Conservation (phyloP, 108 stramenopile species). For the Stephanodiscus minutulus region DNA sequence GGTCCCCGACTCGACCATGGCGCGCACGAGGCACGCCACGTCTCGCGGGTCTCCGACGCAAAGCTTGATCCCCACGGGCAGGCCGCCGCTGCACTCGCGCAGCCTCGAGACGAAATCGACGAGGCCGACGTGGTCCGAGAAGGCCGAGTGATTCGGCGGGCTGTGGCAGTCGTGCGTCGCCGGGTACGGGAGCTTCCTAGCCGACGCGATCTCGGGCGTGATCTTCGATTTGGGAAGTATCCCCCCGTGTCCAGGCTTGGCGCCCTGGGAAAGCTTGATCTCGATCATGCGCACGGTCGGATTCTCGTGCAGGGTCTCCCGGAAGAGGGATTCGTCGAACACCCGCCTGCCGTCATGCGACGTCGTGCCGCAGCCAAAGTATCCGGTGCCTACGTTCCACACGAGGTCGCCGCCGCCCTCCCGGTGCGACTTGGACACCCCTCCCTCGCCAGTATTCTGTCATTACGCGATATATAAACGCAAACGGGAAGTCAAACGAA, state of each 20-base stretch:
- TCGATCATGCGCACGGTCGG: slow-evolving; percentile 81
- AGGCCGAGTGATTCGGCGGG: slow-evolving; percentile 81
- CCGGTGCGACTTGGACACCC: slow-evolving; percentile 64
- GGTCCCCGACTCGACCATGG: slow-evolving; percentile 64
- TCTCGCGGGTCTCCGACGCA: slow-evolving; percentile 78
- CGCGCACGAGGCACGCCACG: slow-evolving; percentile 58
- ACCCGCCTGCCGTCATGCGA: slow-evolving; percentile 45
- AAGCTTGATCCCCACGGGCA: slow-evolving; percentile 89
- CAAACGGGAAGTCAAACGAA: too few relatives aligned
- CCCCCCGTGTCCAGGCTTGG: slow-evolving; percentile 91
- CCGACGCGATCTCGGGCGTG: slow-evolving; percentile 75
- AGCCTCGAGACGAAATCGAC: slow-evolving; percentile 71
- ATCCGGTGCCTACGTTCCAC: slow-evolving; percentile 92
- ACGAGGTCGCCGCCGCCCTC: slow-evolving; percentile 83
- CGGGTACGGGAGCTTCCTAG: slow-evolving; percentile 72
- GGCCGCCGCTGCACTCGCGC: slow-evolving; percentile 68
- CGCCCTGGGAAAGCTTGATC: slow-evolving; percentile 89
- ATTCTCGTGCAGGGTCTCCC: slow-evolving; percentile 50
- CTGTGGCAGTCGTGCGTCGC: slow-evolving; percentile 71
- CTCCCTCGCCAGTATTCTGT: slow-evolving; percentile 90
- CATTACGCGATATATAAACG: too few relatives aligned
- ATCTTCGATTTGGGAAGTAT: slow-evolving; percentile 86
- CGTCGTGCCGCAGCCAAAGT: slow-evolving; percentile 85
- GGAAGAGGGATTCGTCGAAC: slow-evolving; percentile 69
- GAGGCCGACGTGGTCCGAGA: slow-evolving; percentile 67